Percentiles rank a stretch among this genome's conserved stretches.
Conservation (phyloP, 1,139 yeast genomes). For the Pichia sp. region DNA sequence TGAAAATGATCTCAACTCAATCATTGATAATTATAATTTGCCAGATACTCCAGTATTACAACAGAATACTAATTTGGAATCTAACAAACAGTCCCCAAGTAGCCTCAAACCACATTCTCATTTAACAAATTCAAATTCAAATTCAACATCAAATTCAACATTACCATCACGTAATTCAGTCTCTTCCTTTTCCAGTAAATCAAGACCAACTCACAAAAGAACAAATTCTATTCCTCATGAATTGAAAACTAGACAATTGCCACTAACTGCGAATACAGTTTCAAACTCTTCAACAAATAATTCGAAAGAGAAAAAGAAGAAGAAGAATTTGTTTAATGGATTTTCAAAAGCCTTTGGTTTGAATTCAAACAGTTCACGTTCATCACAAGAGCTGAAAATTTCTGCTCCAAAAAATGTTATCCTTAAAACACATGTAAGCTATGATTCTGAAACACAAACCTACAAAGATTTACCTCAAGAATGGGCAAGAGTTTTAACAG, state of each 20-base stretch:
- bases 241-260: conserved; percentile 13
- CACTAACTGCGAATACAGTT: conserved; percentile 12
- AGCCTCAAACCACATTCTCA: neutral
- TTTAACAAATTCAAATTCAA: neutral
- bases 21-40: conserved; percentile 22
- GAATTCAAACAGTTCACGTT: conserved; percentile 31
- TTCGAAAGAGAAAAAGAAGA: conserved; percentile 20
- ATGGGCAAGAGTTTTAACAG: conserved; percentile 79
- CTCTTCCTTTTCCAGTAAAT: neutral
- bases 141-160: neutral
- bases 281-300: neutral
- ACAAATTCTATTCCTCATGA: conserved; percentile 10
- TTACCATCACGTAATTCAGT: neutral
- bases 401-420: conserved; percentile 87
- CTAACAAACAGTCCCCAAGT: neutral
- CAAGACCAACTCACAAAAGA: conserved; percentile 2
- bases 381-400: conserved; percentile 48
- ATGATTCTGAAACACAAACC: conserved; percentile 73
- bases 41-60: neutral
- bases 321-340: conserved; percentile 43
- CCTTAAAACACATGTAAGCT: conserved; percentile 90
- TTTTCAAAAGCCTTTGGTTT: conserved; percentile 40
- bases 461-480: conserved; percentile 88
- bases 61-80: conserved; percentile 13
- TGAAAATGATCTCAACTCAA: conserved; percentile 20